Evolutionary conservation across 2,329 filamentous ascomycete genomes (phyloP).

Genomic region (Calonectria crousiana): DNA sequence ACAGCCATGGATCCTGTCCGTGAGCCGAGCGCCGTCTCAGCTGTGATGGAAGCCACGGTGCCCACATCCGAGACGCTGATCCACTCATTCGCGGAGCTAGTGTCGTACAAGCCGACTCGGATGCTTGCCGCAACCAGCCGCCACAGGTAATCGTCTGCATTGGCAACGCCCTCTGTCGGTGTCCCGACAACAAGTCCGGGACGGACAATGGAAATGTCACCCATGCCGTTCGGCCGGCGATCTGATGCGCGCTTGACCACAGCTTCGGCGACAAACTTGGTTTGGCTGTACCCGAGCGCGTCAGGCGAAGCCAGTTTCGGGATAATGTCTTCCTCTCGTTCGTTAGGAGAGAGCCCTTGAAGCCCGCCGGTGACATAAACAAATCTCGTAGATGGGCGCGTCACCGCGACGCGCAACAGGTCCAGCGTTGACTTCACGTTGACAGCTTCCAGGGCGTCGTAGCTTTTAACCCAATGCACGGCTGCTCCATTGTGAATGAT

Average conservation of each 20-base stretch:
- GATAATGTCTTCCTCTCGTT: background rate
- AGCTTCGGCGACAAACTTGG: slow-evolving; percentile 39
- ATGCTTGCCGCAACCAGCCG: slow-evolving; percentile 31
- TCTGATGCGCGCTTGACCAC: slow-evolving; percentile 32
- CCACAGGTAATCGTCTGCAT: slow-evolving; percentile 38
- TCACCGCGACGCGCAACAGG: background rate
- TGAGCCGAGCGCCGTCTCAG: background rate
- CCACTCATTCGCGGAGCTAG: background rate
- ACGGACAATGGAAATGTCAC: background rate
- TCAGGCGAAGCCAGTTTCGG: background rate
- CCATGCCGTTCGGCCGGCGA: background rate
- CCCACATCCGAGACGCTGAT: background rate
- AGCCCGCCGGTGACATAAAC: background rate
- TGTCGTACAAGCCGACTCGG: slow-evolving; percentile 26
- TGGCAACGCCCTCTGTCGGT: slow-evolving; percentile 35
- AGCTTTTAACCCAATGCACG: slow-evolving; percentile 1
- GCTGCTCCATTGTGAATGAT: slow-evolving; percentile 1
- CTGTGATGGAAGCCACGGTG: background rate
- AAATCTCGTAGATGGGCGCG: background rate
- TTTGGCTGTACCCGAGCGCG: slow-evolving; percentile 34
- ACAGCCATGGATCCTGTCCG: background rate
- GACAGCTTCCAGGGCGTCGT: background rate
- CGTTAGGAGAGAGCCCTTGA: background rate
- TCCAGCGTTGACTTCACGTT: background rate
- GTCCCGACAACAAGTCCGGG: slow-evolving; percentile 39